A percentile compares a stretch with the other conserved stretches of the same genome.
Conservation (phyloP, 331 rosid species). For the Arachis monticola region DNA sequence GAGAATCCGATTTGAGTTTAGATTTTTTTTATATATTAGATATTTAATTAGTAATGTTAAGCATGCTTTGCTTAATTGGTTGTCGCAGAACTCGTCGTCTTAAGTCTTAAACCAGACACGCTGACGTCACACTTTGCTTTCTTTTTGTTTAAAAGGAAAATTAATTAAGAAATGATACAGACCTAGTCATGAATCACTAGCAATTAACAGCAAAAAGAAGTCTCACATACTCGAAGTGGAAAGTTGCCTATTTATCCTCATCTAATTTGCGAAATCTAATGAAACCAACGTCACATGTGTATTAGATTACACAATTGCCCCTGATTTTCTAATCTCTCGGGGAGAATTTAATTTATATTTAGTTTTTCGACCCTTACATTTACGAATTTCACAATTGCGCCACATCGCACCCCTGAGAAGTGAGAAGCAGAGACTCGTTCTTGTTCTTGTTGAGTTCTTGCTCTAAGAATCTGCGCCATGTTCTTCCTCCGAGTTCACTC, state of each 20-base stretch:
- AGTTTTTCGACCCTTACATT: neutral
- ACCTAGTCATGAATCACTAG: neutral
- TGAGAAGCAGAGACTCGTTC: neutral
- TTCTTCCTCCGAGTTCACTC: slow-evolving; percentile 90
- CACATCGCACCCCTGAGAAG: neutral
- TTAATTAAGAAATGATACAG: neutral
- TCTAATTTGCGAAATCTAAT: too few relatives aligned
- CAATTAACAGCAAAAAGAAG: too few relatives aligned
- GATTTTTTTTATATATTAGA: neutral
- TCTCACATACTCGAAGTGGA: too few relatives aligned
- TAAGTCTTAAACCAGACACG: neutral
- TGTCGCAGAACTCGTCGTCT: neutral
- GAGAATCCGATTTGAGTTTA: neutral
- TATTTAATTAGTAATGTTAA: neutral
- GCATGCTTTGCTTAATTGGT: neutral
- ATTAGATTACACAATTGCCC: too few relatives aligned
- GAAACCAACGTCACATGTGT: too few relatives aligned
- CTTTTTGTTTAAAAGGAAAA: neutral
- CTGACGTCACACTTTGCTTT: neutral
- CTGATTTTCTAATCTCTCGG: too few relatives aligned
- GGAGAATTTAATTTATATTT: too few relatives aligned
- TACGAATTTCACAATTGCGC: neutral
- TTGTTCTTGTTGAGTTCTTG: too few relatives aligned
- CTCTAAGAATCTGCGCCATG: slow-evolving; percentile 41
- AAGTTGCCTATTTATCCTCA: too few relatives aligned